Evolutionary conservation across 2,329 filamentous ascomycete species (phyloP).

Genomic region (Sarocladiaceae sp.): DNA sequence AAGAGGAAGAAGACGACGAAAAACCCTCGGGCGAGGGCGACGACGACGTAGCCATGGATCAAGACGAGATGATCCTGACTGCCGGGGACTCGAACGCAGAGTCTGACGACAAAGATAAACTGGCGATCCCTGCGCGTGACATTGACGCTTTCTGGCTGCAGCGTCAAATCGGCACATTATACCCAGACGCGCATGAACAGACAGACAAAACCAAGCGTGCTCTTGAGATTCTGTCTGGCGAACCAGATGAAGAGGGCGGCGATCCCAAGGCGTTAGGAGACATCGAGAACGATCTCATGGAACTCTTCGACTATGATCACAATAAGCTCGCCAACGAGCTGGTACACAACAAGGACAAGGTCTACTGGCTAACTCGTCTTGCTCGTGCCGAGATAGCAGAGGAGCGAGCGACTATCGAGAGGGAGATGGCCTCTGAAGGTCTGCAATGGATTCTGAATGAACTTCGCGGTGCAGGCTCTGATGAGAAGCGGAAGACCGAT

Average conservation of each 20-base stretch:
- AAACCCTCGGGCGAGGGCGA: conserved; percentile 44
- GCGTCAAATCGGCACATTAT: conserved; percentile 80
- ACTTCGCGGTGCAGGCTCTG: conserved; percentile 60
- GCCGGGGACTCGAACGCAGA: conserved; percentile 45
- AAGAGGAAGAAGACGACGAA: conserved; percentile 55
- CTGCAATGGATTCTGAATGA: conserved; percentile 83
- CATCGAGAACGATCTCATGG: conserved; percentile 97
- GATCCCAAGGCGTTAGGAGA: conserved; percentile 83
- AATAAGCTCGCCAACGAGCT: conserved; percentile 88
- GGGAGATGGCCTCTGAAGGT: conserved; percentile 86
- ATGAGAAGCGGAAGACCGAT: conserved; percentile 63
- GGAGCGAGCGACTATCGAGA: conserved; percentile 70
- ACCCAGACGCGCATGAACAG: conserved; percentile 86
- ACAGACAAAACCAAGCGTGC: conserved; percentile 87
- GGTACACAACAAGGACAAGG: conserved; percentile 85
- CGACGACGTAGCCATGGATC: conserved; percentile 51
- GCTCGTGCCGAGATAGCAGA: conserved; percentile 75
- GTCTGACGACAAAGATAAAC: conserved; percentile 46
- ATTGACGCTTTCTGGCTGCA: conserved; percentile 98
- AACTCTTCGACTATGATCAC: conserved; percentile 95
- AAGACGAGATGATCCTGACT: conserved; percentile 83
- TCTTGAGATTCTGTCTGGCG: conserved; percentile 73
- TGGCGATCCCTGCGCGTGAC: conserved; percentile 71
- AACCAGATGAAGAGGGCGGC: conserved; percentile 62
- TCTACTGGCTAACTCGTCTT: conserved; percentile 91